Evolutionary conservation across 805 yeast genomes (phyloP).

Genomic region (Spathaspora arborariae): DNA sequence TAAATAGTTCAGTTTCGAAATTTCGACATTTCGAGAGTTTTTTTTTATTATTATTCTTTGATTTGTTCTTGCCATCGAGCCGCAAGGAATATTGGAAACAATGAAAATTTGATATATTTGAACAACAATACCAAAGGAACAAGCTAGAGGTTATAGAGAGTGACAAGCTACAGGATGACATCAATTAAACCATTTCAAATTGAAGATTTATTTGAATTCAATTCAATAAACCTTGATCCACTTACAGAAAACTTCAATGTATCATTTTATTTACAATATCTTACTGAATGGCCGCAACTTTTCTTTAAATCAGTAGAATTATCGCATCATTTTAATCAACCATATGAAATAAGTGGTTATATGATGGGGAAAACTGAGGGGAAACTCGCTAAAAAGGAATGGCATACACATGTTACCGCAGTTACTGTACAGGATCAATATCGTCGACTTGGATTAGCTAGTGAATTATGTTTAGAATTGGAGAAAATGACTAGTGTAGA

Average conservation of each 20-base stretch:
- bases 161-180: conserved; percentile 57
- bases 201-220: conserved; percentile 70
- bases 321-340: conserved; percentile 13
- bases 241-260: conserved; percentile 89
- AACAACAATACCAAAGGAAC: too few relatives aligned
- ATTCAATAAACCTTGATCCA: conserved; percentile 78
- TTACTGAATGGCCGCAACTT: conserved; percentile 82
- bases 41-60: too few relatives aligned
- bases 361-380: conserved; percentile 99
- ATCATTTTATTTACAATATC: conserved; percentile 78
- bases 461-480: conserved; percentile 68
- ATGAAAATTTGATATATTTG: too few relatives aligned
- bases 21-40: too few relatives aligned
- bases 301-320: conserved; percentile 70
- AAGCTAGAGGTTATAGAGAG: too few relatives aligned
- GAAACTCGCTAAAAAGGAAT: conserved; percentile 53
- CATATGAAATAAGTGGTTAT: conserved; percentile 51
- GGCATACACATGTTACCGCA: conserved; percentile 98
- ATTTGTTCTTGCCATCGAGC: too few relatives aligned
- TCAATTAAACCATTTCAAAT: conserved; percentile 85
- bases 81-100: too few relatives aligned
- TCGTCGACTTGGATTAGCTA: conserved; percentile 83
- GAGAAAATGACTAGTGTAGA: conserved; percentile 66
- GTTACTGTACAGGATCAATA: conserved; percentile 84
- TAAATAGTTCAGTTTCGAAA: too few relatives aligned